These are phyloP conservation scores for Pseudopyricularia cyperi DNA, from an alignment of 2,329 filamentous ascomycete genomes.

Conservation along the genomic window DNA sequence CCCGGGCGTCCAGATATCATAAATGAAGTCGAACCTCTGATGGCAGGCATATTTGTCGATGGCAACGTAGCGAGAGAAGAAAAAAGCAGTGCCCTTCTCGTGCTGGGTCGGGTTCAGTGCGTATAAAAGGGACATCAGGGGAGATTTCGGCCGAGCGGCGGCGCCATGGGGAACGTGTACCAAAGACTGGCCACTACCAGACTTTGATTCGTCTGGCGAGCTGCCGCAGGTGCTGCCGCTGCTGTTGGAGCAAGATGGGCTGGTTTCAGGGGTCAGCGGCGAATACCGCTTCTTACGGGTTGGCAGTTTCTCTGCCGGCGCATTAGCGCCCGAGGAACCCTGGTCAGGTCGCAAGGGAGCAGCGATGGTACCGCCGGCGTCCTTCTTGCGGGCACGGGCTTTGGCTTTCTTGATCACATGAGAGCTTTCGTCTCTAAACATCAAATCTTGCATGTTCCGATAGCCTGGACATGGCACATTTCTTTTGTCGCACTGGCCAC, in stretches of 20 bases:
- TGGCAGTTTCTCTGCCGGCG: constrained; percentile 4
- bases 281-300: constrained; percentile 1
- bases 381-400: constrained; percentile 18
- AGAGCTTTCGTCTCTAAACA: constrained; percentile 43
- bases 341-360: background rate
- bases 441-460: constrained; percentile 39
- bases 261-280: background rate
- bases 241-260: background rate
- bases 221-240: background rate
- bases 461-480: constrained; percentile 40
- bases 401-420: constrained; percentile 40
- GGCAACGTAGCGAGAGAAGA: constrained; percentile 38
- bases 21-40: constrained; percentile 39
- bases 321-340: background rate
- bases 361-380: background rate
- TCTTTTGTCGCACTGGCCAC: constrained; percentile 41
- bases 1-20: constrained; percentile 36
- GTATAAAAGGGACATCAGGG: constrained; percentile 16
- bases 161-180: background rate
- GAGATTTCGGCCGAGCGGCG: constrained; percentile 9
- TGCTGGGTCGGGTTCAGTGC: constrained; percentile 21
- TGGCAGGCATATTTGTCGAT: constrained; percentile 28
- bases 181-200: background rate
- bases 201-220: background rate
- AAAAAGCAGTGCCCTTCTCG: constrained; percentile 32